Conservation (phyloP, 495 filamentous ascomycete genomes). For the Chaetomidium leptoderma region DNA sequence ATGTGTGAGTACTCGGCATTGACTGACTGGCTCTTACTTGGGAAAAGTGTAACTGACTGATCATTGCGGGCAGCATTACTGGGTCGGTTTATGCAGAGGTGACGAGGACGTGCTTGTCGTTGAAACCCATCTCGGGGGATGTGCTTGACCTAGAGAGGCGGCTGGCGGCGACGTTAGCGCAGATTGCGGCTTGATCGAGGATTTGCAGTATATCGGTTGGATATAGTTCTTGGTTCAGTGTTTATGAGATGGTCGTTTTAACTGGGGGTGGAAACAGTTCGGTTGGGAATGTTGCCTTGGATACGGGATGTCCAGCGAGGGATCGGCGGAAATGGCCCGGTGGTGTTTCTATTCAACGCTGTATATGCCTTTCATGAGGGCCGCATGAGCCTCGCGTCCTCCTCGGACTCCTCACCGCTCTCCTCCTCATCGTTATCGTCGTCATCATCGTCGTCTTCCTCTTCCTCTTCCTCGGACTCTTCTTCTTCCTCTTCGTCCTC, state of each 20-base stretch:
- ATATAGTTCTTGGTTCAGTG: background rate
- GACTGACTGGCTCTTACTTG: background rate
- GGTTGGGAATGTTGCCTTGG: no score
- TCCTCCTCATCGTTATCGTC: slow-evolving; percentile 49
- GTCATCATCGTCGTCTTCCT: slow-evolving; percentile 38
- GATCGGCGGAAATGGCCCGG: background rate
- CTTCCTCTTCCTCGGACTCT: slow-evolving; percentile 37
- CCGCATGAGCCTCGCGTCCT: slow-evolving; percentile 27
- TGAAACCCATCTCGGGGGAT: slow-evolving; percentile 1
- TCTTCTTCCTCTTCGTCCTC: slow-evolving; percentile 47
- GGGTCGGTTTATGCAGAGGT: slow-evolving; percentile 15
- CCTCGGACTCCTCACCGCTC: slow-evolving; percentile 43
- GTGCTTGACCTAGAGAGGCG: slow-evolving; percentile 11
- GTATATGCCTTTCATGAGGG: background rate
- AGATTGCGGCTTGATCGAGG: slow-evolving; percentile 6
- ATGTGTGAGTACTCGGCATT: slow-evolving; percentile 7
- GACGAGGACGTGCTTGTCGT: slow-evolving; percentile 7
- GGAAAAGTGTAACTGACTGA: background rate
- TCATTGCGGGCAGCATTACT: slow-evolving; percentile 10
- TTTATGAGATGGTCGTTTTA: no score
- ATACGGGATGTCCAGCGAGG: no score
- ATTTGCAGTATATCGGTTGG: background rate
- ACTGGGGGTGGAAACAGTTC: no score
- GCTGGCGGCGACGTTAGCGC: slow-evolving; percentile 6
- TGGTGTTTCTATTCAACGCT: background rate